phyloP scores from a whole-genome alignment of 768 basidiomycete genomes.

The Cubamyces sp. region DNA sequence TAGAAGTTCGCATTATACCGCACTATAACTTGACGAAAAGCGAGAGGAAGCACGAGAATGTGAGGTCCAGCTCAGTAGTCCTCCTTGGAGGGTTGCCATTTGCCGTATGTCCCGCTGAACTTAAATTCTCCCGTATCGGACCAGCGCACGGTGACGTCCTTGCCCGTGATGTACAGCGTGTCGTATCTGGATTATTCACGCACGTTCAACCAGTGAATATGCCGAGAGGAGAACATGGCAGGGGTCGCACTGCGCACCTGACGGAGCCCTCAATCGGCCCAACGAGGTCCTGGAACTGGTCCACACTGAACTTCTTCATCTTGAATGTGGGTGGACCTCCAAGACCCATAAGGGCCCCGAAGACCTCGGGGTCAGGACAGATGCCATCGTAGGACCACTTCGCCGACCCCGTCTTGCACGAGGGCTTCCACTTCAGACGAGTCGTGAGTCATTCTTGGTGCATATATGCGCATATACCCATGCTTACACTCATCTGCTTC shows the following conservation, averaged over 20 bases:
- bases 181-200: constrained; percentile 40
- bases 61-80: background rate
- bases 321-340: constrained; percentile 53
- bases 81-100: constrained; percentile 7
- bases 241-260: constrained; percentile 37
- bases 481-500: constrained; percentile 51
- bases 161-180: constrained; percentile 43
- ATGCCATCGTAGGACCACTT: constrained; percentile 59
- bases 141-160: constrained; percentile 50
- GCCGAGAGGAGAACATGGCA: background rate
- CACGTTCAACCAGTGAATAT: background rate
- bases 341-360: constrained; percentile 48
- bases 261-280: constrained; percentile 38
- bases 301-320: constrained; percentile 43
- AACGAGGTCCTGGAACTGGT: constrained; percentile 29
- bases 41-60: no score
- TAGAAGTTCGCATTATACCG: constrained; percentile 2
- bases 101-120: constrained; percentile 55
- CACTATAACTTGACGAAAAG: background rate
- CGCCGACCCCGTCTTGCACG: constrained; percentile 49
- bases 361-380: constrained; percentile 50
- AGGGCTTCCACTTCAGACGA: constrained; percentile 51
- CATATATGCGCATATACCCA: background rate
- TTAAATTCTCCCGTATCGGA: constrained; percentile 58
- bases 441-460: background rate